phyloP scores from a whole-genome alignment of 805 yeast genomes.

The Metschnikowia lunata region DNA sequence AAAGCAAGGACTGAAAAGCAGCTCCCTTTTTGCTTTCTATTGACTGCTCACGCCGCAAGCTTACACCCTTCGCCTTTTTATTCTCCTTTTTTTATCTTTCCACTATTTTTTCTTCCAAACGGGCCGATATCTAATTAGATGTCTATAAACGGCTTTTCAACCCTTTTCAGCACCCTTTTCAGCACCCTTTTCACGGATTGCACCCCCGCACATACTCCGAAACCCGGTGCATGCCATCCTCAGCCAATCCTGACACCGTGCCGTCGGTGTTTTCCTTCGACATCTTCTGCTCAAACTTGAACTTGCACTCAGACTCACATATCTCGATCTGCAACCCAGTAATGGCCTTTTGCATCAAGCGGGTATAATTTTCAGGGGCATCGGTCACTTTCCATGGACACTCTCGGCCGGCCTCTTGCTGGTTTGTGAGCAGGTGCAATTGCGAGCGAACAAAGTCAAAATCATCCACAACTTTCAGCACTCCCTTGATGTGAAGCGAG shows the following conservation, averaged over 20 bases:
- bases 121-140: no score
- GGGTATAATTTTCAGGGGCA: slow-evolving; percentile 49
- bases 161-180: no score
- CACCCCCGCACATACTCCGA: slow-evolving; percentile 21
- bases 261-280: slow-evolving; percentile 45
- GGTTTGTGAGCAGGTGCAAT: slow-evolving; percentile 41
- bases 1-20: no score
- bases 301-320: slow-evolving; percentile 44
- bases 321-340: slow-evolving; percentile 55
- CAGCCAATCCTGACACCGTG: slow-evolving; percentile 43
- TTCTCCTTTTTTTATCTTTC: no score
- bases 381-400: slow-evolving; percentile 53
- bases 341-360: slow-evolving; percentile 44
- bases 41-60: no score
- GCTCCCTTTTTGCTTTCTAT: no score
- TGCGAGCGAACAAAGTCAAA: slow-evolving; percentile 43
- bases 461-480: slow-evolving; percentile 42
- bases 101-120: no score
- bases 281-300: slow-evolving; percentile 54
- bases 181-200: slow-evolving; percentile 8
- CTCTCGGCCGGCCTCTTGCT: slow-evolving; percentile 42
- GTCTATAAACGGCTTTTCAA: no score
- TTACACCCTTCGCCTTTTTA: no score
- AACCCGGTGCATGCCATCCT: slow-evolving; percentile 30
- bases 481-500: slow-evolving; percentile 53